Conservation (phyloP, 2,329 filamentous ascomycete genomes). For the Diaporthe caulivora region DNA sequence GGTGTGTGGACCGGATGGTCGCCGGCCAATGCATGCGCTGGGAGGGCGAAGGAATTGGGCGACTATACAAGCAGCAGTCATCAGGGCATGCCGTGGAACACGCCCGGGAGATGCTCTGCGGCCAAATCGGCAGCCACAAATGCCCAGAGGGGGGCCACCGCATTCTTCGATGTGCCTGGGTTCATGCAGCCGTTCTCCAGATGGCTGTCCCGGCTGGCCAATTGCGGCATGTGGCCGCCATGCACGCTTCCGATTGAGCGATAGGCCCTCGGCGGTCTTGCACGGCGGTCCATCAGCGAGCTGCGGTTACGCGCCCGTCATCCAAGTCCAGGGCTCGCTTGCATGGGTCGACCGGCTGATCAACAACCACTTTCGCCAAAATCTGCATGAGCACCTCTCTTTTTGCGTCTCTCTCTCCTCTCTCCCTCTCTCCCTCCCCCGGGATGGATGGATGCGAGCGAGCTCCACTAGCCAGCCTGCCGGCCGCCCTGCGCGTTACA, state of each 20-base stretch:
- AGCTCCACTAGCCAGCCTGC: conserved; percentile 30
- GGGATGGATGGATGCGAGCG: conserved; percentile 33
- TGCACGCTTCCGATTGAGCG: conserved; percentile 62
- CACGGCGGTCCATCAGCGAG: conserved; percentile 59
- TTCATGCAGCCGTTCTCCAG: conserved; percentile 35
- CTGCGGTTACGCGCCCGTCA: conserved; percentile 64
- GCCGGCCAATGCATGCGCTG: conserved; percentile 32
- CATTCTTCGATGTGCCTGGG: conserved; percentile 35
- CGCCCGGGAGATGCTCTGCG: conserved; percentile 48
- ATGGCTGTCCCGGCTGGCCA: conserved; percentile 49
- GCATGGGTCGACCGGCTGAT: conserved; percentile 53
- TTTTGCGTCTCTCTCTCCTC: not conserved
- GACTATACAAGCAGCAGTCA: conserved; percentile 38
- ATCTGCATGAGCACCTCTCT: conserved; percentile 15
- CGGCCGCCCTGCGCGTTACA: conserved; percentile 31
- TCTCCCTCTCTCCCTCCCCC: not conserved
- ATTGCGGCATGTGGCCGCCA: conserved; percentile 52
- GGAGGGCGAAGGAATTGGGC: conserved; percentile 41
- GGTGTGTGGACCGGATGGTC: conserved; percentile 14
- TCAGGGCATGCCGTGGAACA: conserved; percentile 48
- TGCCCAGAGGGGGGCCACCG: conserved; percentile 38
- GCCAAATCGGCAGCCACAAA: conserved; percentile 50
- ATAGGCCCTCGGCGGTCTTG: conserved; percentile 54
- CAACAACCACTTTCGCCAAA: conserved; percentile 39
- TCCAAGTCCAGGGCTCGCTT: conserved; percentile 46